These are phyloP conservation scores for Talaromyces wortmannii DNA, from an alignment of 495 filamentous ascomycete genomes.

Conservation along the genomic window DNA sequence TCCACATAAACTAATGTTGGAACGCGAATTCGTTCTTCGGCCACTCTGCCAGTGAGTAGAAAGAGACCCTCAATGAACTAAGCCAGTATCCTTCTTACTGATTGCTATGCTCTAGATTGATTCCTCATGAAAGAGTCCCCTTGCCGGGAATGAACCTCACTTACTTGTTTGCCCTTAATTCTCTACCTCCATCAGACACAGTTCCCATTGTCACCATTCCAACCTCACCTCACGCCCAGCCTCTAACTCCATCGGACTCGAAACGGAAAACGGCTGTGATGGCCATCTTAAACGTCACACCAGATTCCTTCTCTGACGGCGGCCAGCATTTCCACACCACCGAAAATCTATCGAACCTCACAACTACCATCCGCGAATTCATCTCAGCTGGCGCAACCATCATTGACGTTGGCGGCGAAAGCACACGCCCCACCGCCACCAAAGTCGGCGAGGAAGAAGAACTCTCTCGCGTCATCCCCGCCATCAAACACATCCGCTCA, in stretches of 20 bases:
- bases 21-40: constrained; percentile 88
- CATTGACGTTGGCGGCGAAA: constrained; percentile 90
- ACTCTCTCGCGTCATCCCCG: constrained; percentile 67
- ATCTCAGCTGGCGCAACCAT: constrained; percentile 68
- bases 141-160: constrained; percentile 21
- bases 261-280: constrained; percentile 71
- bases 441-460: constrained; percentile 68
- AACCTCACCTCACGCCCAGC: constrained; percentile 48
- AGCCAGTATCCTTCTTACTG: background rate
- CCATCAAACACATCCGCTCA: constrained; percentile 62
- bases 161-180: constrained; percentile 51
- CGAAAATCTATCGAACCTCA: constrained; percentile 20
- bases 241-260: constrained; percentile 57
- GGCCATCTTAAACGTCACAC: constrained; percentile 92
- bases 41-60: constrained; percentile 74
- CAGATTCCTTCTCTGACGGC: constrained; percentile 96
- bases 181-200: constrained; percentile 46
- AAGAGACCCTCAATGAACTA: too few relatives aligned
- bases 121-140: constrained; percentile 50
- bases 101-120: constrained; percentile 41
- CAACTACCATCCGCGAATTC: constrained; percentile 47
- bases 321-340: constrained; percentile 48
- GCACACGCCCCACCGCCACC: constrained; percentile 68
- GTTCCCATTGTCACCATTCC: constrained; percentile 63
- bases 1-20: constrained; percentile 78